Base-by-base conservation (phyloP, 768 basidiomycete genomes). In the Hericium alpestre region DNA sequence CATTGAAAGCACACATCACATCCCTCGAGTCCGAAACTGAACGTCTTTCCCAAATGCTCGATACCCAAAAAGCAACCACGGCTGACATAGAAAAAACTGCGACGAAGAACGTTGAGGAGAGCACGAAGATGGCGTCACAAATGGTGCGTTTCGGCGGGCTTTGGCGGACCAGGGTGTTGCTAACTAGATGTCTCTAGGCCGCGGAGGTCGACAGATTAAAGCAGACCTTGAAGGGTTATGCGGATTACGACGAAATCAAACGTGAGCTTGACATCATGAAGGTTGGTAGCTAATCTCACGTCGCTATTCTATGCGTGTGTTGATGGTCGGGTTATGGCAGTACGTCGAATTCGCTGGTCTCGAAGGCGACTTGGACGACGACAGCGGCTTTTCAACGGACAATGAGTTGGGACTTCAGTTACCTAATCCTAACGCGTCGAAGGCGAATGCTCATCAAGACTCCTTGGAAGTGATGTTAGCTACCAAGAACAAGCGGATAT, bases 241-340 rank as follows among this genome's bases (percentile, higher is more conserved):
- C 69, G 15, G 93, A 99, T 69, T 98, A 99, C 65, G 95, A 98
- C 65, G 94, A 98, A 72, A 84, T 98, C 66, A 98, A 98, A 74
- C 86, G 96, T 25, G 96, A 99, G 69, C 78, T 99, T 27, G 93
- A 93, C 66, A 98, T 99, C 61, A 90, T 98, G 91, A 97, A 99
- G 83, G 96, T 90, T 51, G 49, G 72, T 65, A 5, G 23, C 40
- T 18, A 2, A 47, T 46, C 2, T 22, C 15, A 27, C 0, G 23
- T 48, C 13, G 20, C 51, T 23, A 18, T 27, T 6, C 8, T 32
- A 32, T 10, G 9, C 32, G 6, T 47, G 32, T 12, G 11, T n/a
- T 53, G 41, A 49, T 52, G 20, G 46, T 37, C 52, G 9, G 38
- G 12, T 40, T 57, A 43, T 38, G 13, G 37, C 63, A 98, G 96